Evolutionary conservation across 805 yeast species (phyloP), one percentile per base, ranked within the genome.

Genomic region (Sugiyamaella mastotermitis): DNA sequence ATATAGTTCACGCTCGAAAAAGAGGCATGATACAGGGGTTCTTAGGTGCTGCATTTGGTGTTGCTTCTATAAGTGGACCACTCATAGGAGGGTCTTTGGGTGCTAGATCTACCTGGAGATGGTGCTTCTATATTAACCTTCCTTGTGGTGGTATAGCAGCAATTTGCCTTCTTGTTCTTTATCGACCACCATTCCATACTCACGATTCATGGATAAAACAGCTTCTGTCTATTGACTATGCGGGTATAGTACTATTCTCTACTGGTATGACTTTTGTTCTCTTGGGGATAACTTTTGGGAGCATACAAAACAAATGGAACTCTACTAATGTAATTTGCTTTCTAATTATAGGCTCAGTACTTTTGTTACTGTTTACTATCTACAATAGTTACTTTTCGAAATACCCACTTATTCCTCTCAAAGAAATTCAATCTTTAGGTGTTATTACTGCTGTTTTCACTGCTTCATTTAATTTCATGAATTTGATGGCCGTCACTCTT

Each of bases 271-370:
- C 45, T 20, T 28, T 50, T 13, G 33, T 78, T 11, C 61, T 76
- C 65, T 56, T 69, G 32, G 81, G 68, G 1, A 53, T 77, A 19
- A 69, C 78, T 1, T 71, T 74, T 55, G 82, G 81, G 16, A 76
- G 78, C 4, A 52, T 57, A 27, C 61, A 65, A 23, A 65, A 56
- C 47, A 53, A 71, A 1, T 78, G 83, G 83, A 52, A 57, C 6
- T 72, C 80, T 0, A 71, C 72, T 3, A 66, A 71, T 4, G 71
- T 76, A 5, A 67, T 74, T 9, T 37, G 59, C 5, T 56, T 70
- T 57, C 52, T 74, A 27, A 53, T 58, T 3, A 43, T 72, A 26
- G 74, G 76, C 14, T 69, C 63, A 1, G 37, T 55, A 0, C 57
- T 65, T 18, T 60, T 71, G 16, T 41, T 67, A 1, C 43, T 52